A percentile compares a stretch with the other conserved stretches of the same genome.
Conservation (phyloP, 805 yeast species). For the Hanseniaspora osmophila region DNA sequence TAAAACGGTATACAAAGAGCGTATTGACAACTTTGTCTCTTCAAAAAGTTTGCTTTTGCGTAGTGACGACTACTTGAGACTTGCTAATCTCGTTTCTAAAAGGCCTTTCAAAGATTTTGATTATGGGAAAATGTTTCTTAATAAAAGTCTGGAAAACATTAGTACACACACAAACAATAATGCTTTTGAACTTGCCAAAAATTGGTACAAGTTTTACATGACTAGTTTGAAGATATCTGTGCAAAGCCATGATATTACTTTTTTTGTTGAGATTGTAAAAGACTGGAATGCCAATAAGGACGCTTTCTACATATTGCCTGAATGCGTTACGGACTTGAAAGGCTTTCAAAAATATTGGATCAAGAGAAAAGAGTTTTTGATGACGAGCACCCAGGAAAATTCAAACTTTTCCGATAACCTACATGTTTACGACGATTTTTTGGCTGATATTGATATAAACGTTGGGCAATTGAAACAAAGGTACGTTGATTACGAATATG, state of each 20-base stretch:
- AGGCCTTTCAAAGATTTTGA: slow-evolving; percentile 6
- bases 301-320: slow-evolving; percentile 12
- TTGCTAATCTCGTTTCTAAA: not conserved
- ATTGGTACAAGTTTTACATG: slow-evolving; percentile 15
- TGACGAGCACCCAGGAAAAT: not conserved
- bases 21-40: not conserved
- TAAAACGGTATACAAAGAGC: not conserved
- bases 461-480: not conserved
- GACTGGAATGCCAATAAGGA: slow-evolving; percentile 16
- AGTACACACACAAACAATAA: slow-evolving; percentile 5
- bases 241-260: slow-evolving; percentile 6
- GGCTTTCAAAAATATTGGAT: slow-evolving; percentile 10
- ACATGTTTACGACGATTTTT: not conserved
- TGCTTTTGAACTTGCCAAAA: slow-evolving; percentile 8
- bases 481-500: not conserved
- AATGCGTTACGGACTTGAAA: slow-evolving; percentile 13
- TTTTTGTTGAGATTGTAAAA: slow-evolving; percentile 8
- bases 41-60: not conserved
- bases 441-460: not conserved
- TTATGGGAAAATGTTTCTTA: slow-evolving; percentile 8
- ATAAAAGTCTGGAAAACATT: slow-evolving; percentile 5
- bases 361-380: slow-evolving; percentile 5
- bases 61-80: not conserved
- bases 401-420: not conserved
- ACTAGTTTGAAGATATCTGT: slow-evolving; percentile 11